Base-by-base conservation (phyloP, 2,329 filamentous ascomycete genomes). In the Colletotrichum lupini region DNA sequence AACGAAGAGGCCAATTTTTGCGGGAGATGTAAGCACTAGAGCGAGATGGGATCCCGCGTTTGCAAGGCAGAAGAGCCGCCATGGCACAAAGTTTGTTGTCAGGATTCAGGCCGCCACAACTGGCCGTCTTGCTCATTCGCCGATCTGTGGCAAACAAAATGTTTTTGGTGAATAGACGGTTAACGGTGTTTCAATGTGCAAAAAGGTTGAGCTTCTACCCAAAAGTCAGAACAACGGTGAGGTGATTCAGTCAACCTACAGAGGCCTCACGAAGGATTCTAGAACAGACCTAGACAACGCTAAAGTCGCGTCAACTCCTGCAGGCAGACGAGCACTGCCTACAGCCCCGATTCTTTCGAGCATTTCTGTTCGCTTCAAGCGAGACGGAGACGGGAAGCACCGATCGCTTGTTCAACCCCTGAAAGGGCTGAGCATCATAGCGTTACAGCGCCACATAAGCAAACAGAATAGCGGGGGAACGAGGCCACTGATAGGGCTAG, bases 241-340 rank as follows among this genome's bases (percentile, higher is more conserved):
- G 6, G 32, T 22, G 14, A 8, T 37, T 22, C 1, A 32, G 6
- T 35, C 59, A 35, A 35, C 32, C 11, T 26, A 58, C 60, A 49
- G 67, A 68, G 26, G 67, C 58, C 65, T 61, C 65, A 30, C 11
- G 42, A 68, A 55, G 57, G 65, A 61, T 68, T 35, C 37, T 22
- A 3, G n/a, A 24, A 46, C 12, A 26, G 16, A 9, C 19, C 14
- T 11, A 46, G 3, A 28, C 22, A 49, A n/a, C 19, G 42, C 35
- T 22, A 16, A 26, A 60, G n/a, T 26, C 14, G 8, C 19, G 26
- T 26, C 26, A 35, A 30, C 30, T 30, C 12, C 49, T 64, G 61
- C 26, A 55, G 46, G n/a, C 49, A 37, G n/a, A n/a, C n/a, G 32
- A 16, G 16, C 46, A 35, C n/a, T 30, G 61, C 49, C 30, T 52